Evolutionary conservation across 345 rosid genomes (phyloP).

Genomic region (Bruguiera sexangula): DNA sequence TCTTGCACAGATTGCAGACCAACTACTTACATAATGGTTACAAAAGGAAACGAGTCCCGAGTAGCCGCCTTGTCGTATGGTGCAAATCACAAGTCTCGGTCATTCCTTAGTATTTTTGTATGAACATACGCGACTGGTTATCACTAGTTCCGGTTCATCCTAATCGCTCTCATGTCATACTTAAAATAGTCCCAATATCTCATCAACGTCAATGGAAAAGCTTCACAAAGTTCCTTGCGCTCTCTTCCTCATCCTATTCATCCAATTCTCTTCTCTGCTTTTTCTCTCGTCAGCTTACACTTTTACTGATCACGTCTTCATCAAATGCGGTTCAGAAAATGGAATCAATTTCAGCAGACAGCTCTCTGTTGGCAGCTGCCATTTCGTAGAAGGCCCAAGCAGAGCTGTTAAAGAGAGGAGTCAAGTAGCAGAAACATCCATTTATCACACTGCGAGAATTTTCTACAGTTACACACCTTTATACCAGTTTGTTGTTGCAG

Average conservation of each 20-base stretch:
- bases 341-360: background rate
- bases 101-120: no score
- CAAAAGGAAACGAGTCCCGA: no score
- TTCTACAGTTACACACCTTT: background rate
- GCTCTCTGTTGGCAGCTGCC: constrained; percentile 34
- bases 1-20: no score
- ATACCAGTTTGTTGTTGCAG: constrained; percentile 7
- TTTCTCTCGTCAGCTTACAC: constrained; percentile 21
- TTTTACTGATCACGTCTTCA: constrained; percentile 37
- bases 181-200: no score
- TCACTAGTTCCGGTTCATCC: no score
- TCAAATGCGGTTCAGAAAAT: constrained; percentile 52
- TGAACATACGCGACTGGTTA: no score
- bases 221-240: no score
- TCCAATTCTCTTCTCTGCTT: constrained; percentile 5
- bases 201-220: no score
- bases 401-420: background rate
- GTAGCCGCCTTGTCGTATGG: no score
- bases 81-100: no score
- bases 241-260: constrained; percentile 16
- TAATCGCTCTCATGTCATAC: no score
- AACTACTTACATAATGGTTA: no score
- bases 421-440: background rate
- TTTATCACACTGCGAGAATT: constrained; percentile 23
- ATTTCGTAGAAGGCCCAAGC: constrained; percentile 8